Base-by-base conservation (phyloP, 1,139 yeast genomes). In the Ogataea hybrid region DNA sequence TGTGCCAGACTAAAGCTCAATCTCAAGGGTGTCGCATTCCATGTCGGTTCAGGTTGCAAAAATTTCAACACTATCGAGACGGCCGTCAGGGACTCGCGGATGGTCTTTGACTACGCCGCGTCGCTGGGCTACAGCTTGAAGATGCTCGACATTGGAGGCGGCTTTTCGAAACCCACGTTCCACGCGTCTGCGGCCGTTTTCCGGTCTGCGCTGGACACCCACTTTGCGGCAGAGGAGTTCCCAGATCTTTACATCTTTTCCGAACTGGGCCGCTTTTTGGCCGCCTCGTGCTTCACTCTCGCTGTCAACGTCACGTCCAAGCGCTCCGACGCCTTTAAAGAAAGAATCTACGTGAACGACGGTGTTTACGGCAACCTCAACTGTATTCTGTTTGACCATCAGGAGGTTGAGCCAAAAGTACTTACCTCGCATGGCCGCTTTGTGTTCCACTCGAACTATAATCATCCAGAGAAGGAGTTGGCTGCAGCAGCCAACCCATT, bases 291-390 rank as follows among this genome's bases (percentile, higher is more conserved):
- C 5, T 89, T 90, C 63, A 85, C 96, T 5, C 71, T 92, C 57
- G 96, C 90, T 3, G 70, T 88, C 21, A 80, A 86, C 60, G 82
- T 92, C 25, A 88, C 89, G 63, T 96, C 96, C 18, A 81, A 86
- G 52, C 77, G 97, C 50, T 49, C 51, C 14, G 58, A 53, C 28
- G 44, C 44, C 23, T 37, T 47, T n/a, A 50, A 59, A 25, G 71
- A 74, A 17, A 73, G 77, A 75, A 60, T 89, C 43, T 92, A 90
- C 66, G 71, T 90, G 62, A 92, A 89, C 58, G 98, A 92, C 63
- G 98, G 98, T 29, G 92, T 90, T 37, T 92, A 92, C 61, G 97
- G 96, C 32, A 90, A 90, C 65, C 73, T 92, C 79, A 92, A 92
- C 68, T 90, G 97, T 65, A 85, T 92, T 61, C 65, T 92, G 47